Base-by-base conservation (phyloP, 225 moss, liverwort and hornwort species). In the Takakia lepidozioides region DNA sequence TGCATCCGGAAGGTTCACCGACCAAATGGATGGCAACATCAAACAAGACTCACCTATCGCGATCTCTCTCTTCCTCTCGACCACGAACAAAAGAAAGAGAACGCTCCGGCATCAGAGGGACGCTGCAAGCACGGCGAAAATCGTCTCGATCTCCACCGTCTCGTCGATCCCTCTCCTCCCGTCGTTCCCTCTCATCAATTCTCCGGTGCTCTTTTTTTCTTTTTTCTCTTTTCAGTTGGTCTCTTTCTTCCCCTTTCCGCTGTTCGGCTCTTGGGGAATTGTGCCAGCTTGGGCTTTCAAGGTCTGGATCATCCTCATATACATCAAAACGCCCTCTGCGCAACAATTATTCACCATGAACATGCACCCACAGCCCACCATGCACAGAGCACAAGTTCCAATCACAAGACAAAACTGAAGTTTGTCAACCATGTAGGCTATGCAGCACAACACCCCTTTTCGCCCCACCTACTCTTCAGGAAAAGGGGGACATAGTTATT, bases 291-390 rank as follows among this genome's bases (percentile, higher is more conserved):
- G 66, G 64, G 34, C 64, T 69, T 56, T 67, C 77, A 30, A 63
- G 19, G 61, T 79, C 81, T 5, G 49, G 4, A 44, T 75, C 78
- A 27, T 79, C 81, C 45, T 85, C 88, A 60, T 78, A 79, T 19
- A 85, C 79, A 66, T 85, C 83, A 26, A 85, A 85, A 25, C 88
- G 78, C 7, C 85, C 80, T 57, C 82, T 80, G 66, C 63, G 42
- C 38, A 57, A 3, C 23, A 53, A 36, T 35, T 30, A n/a, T n/a
- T n/a, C n/a, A n/a, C n/a, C n/a, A n/a, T n/a, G n/a, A n/a, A n/a
- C n/a, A n/a, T n/a, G n/a, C n/a, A n/a, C n/a, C n/a, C n/a, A n/a
- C n/a, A n/a, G n/a, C n/a, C n/a, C n/a, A n/a, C n/a, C n/a, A n/a
- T n/a, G n/a, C n/a, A n/a, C n/a, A n/a, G n/a, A n/a, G n/a, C n/a